These are phyloP conservation scores for Spizellomyces punctatus DNA, from an alignment of 192 early-diverging fungal genomes.

Conservation along the genomic window DNA sequence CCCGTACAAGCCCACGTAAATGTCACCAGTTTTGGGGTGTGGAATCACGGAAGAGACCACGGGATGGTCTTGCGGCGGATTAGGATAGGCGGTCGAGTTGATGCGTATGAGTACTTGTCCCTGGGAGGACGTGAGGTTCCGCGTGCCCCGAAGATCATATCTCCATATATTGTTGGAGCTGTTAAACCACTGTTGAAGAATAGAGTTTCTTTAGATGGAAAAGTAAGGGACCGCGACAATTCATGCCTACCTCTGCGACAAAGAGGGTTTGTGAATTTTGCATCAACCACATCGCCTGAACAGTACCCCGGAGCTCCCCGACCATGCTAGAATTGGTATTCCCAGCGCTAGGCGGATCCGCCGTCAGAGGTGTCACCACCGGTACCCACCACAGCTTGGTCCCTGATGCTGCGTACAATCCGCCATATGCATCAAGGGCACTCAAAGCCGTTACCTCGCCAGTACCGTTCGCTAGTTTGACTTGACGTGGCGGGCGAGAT, in stretches of 20 bases:
- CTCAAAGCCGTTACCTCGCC: constrained; percentile 1
- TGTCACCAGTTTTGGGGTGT: constrained; percentile 20
- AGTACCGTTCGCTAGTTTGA: constrained; percentile 9
- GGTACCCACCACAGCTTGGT: constrained; percentile 24
- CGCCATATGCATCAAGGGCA: constrained; percentile 18
- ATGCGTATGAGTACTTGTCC: constrained; percentile 5
- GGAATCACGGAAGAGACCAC: constrained; percentile 20
- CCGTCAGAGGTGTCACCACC: constrained; percentile 22
- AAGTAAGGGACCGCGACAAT: not conserved
- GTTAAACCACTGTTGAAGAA: constrained; percentile 23
- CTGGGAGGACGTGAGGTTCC: not conserved
- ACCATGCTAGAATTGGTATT: constrained; percentile 2
- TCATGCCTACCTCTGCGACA: constrained; percentile 20
- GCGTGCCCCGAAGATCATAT: not conserved
- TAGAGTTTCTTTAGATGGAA: not conserved
- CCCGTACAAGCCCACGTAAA: constrained; percentile 24
- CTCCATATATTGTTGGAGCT: constrained; percentile 24
- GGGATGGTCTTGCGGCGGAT: constrained; percentile 19
- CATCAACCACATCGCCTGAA: constrained; percentile 23
- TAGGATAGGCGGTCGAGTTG: constrained; percentile 19
- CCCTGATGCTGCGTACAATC: constrained; percentile 12
- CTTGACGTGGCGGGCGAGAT: constrained; percentile 5
- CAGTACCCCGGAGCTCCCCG: constrained; percentile 6
- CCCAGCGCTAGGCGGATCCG: constrained; percentile 7
- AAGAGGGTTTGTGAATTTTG: constrained; percentile 20